These are phyloP conservation scores for Nicotiana benthamiana DNA, from an alignment of 257 asterid species.

Conservation along the genomic window DNA sequence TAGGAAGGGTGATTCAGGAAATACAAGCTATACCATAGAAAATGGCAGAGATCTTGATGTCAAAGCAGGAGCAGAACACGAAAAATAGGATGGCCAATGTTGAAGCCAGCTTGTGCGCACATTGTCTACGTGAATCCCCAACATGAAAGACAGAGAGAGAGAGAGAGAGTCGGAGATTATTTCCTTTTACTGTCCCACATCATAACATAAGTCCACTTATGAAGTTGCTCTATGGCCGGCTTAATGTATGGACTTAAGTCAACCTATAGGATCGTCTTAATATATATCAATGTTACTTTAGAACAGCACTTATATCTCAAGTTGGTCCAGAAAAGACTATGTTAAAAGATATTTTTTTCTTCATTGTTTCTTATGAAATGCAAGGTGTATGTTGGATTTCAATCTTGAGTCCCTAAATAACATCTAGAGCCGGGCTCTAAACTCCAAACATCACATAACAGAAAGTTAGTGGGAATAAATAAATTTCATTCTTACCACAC, in stretches of 20 bases:
- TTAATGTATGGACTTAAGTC: neutral
- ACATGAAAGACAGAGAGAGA: neutral
- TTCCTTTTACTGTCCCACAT: neutral
- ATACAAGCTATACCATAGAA: neutral
- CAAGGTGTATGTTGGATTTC: neutral
- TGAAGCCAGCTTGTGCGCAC: neutral
- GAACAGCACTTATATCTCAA: neutral
- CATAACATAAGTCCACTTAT: neutral
- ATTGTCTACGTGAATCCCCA: neutral
- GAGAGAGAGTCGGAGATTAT: neutral
- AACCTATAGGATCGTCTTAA: neutral
- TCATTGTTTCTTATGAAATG: neutral
- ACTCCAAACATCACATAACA: neutral
- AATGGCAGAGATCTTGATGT: neutral
- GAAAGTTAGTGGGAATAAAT: neutral
- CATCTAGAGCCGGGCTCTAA: neutral
- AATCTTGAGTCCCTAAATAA: neutral
- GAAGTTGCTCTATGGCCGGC: neutral
- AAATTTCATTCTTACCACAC: constrained; percentile 58
- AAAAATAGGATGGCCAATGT: neutral
- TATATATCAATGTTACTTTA: neutral
- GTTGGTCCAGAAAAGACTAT: neutral
- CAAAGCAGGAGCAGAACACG: neutral
- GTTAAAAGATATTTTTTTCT: neutral
- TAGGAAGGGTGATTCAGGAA: neutral